phyloP scores from a whole-genome alignment of 208 protist genomes.

The Wallacemonas sp. region DNA sequence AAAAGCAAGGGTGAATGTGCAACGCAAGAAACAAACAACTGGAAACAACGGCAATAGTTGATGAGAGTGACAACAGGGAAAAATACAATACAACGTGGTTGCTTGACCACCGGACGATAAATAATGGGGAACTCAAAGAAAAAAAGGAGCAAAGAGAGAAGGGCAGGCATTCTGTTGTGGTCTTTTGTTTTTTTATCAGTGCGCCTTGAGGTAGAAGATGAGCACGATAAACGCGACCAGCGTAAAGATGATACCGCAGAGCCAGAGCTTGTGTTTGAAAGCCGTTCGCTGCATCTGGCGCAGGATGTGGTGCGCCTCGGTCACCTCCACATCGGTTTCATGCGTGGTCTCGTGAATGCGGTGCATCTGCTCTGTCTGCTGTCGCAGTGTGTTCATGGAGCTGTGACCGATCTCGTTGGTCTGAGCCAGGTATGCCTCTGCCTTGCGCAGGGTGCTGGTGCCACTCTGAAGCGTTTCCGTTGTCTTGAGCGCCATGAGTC shows the following conservation, averaged over 20 bases:
- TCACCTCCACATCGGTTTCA: slow-evolving; percentile 65
- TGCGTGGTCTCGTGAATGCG: slow-evolving; percentile 47
- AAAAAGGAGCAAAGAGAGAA: not conserved
- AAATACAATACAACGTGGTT: too few relatives aligned
- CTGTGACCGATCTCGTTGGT: slow-evolving; percentile 49
- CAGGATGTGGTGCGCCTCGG: slow-evolving; percentile 50
- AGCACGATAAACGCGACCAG: slow-evolving; percentile 45
- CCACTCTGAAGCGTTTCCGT: slow-evolving; percentile 61
- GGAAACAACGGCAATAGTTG: too few relatives aligned
- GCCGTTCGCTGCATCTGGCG: slow-evolving; percentile 72
- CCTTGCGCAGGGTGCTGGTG: slow-evolving; percentile 48
- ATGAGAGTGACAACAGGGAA: too few relatives aligned
- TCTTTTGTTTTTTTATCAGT: slow-evolving; percentile 1
- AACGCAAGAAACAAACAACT: too few relatives aligned
- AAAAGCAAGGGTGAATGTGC: too few relatives aligned
- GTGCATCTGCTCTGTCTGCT: slow-evolving; percentile 69
- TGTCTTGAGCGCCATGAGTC: slow-evolving; percentile 43
- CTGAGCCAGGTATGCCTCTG: slow-evolving; percentile 57
- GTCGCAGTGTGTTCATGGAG: slow-evolving; percentile 45
- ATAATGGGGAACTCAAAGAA: too few relatives aligned
- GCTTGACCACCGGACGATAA: too few relatives aligned
- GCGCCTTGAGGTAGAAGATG: slow-evolving; percentile 32
- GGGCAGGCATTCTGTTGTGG: not conserved
- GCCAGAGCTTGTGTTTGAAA: slow-evolving; percentile 56
- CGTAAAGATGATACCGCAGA: slow-evolving; percentile 47